phyloP scores from a whole-genome alignment of 192 early-diverging fungal species.

The Paraglomus occultum region DNA sequence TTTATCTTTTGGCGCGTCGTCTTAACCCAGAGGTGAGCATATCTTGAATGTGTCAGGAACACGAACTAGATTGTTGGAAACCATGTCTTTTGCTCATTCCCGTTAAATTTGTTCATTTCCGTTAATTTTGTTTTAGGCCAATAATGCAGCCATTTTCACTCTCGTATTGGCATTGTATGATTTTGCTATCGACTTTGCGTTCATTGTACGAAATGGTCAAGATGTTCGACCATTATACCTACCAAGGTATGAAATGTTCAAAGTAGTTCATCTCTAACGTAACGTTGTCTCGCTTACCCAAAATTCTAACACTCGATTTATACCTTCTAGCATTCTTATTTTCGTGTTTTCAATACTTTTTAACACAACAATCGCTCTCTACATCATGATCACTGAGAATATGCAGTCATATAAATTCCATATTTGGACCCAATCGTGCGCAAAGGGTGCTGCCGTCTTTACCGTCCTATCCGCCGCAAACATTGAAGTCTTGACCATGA shows the following conservation, averaged over 20 bases:
- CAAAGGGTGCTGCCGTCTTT: background rate
- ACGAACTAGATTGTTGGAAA: too few species aligned
- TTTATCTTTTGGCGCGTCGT: background rate
- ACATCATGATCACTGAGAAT: background rate
- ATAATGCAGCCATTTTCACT: conserved; percentile 1
- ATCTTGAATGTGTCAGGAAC: too few species aligned
- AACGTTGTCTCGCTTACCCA: too few species aligned
- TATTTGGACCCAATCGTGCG: background rate
- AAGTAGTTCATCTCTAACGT: too few species aligned
- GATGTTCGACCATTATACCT: background rate
- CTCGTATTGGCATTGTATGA: background rate
- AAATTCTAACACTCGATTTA: too few species aligned
- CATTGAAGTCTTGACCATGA: background rate
- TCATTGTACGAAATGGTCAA: background rate
- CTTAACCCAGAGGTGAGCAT: background rate
- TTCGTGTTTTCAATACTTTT: background rate
- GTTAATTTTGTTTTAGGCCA: background rate
- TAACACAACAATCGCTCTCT: background rate
- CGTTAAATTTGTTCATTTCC: background rate
- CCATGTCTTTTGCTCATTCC: too few species aligned
- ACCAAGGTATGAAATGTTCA: background rate
- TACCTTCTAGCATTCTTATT: background rate
- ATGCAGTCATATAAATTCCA: background rate
- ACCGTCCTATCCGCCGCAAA: background rate
- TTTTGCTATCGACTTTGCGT: background rate